Percentiles rank a stretch among this genome's conserved stretches.
Conservation (phyloP, 371 early-diverging fungal genomes). For the Mortierella sp. region DNA sequence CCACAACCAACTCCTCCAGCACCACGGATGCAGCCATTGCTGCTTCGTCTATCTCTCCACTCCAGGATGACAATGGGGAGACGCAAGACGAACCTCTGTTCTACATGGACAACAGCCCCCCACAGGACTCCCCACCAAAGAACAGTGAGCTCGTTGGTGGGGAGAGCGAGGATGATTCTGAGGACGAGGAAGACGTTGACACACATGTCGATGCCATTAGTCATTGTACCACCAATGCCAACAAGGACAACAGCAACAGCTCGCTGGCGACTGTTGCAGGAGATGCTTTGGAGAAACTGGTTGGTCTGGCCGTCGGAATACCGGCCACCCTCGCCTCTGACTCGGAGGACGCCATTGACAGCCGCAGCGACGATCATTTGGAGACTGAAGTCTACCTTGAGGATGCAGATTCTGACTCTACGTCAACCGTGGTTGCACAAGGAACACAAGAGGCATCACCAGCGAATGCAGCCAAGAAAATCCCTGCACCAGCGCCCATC, state of each 20-base stretch:
- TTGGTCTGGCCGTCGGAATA: constrained; percentile 15
- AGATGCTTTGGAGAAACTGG: constrained; percentile 7
- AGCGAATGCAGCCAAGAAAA: constrained; percentile 7
- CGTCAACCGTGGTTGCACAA: neutral
- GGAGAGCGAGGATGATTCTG: constrained; percentile 23
- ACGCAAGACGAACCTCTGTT: constrained; percentile 3
- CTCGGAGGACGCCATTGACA: neutral
- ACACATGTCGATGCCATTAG: neutral
- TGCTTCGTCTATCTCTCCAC: no score
- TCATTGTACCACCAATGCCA: neutral
- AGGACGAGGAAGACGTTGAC: constrained; percentile 5
- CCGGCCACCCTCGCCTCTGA: constrained; percentile 3
- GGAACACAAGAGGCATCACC: constrained; percentile 19
- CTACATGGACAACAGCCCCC: constrained; percentile 38
- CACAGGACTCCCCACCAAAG: neutral
- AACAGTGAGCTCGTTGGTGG: constrained; percentile 35
- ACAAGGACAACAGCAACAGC: constrained; percentile 6
- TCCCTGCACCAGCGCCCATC: constrained; percentile 1
- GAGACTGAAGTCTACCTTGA: constrained; percentile 22
- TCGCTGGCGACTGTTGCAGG: constrained; percentile 45
- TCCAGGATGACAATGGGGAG: neutral
- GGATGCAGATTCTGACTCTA: neutral
- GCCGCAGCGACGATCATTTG: neutral
- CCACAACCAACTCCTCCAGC: no score
- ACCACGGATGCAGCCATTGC: neutral